Percentiles rank a stretch among this genome's conserved stretches.
These are phyloP conservation scores for Botrytis medusae DNA, from an alignment of 2,329 filamentous ascomycete genomes.

Conservation along the genomic window DNA sequence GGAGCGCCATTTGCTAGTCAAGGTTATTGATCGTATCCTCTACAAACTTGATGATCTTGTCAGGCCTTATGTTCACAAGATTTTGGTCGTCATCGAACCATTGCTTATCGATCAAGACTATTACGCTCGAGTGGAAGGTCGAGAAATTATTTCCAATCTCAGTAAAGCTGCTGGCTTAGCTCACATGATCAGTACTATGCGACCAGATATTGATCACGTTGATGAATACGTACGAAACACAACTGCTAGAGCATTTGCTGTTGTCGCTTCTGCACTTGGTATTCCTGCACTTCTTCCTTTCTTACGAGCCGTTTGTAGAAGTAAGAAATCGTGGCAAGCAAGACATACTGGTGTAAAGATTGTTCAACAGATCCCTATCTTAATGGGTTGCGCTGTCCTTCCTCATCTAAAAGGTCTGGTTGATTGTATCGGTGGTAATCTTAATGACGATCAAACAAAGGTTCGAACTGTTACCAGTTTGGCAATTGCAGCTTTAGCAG, in stretches of 20 bases:
- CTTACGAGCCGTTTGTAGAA: conserved; percentile 90
- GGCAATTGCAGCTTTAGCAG: conserved; percentile 90
- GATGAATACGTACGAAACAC: conserved; percentile 99
- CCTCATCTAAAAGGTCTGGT: conserved; percentile 95
- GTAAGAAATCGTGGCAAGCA: conserved; percentile 99
- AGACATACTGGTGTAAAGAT: conserved; percentile 98
- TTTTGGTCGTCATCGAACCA: conserved; percentile 97
- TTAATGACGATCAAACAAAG: conserved; percentile 97
- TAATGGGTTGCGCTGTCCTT: conserved; percentile 96
- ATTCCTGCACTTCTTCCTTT: conserved; percentile 95
- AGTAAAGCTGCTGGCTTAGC: conserved; percentile 95
- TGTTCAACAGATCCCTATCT: conserved; percentile 95
- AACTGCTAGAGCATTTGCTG: conserved; percentile 92
- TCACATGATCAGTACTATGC: conserved; percentile 99
- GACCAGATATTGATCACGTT: conserved; percentile 96
- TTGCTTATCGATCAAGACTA: conserved; percentile 99
- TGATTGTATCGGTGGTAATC: conserved; percentile 91
- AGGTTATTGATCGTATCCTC: conserved; percentile 96
- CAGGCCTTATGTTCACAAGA: conserved; percentile 95
- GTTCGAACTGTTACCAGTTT: conserved; percentile 94
- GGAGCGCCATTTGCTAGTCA: conserved; percentile 95
- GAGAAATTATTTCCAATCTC: conserved; percentile 97
- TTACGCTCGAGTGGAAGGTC: conserved; percentile 95
- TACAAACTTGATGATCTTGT: conserved; percentile 98
- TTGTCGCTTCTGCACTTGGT: conserved; percentile 92